phyloP scores from a whole-genome alignment of 768 basidiomycete species.

The Hypholoma sublateritium region DNA sequence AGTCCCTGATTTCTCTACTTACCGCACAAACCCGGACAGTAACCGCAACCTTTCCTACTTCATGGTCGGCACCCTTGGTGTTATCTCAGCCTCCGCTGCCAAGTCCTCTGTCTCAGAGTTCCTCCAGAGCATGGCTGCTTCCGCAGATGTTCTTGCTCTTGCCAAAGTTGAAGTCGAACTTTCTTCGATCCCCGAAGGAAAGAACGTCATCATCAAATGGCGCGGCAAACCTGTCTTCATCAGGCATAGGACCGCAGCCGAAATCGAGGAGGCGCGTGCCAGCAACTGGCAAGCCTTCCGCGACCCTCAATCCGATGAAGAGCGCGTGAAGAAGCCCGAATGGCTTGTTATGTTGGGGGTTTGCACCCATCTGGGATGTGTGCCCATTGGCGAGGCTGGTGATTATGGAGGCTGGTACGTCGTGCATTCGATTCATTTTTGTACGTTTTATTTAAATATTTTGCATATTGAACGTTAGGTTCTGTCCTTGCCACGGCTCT shows the following conservation, averaged over 20 bases:
- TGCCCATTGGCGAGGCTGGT: conserved; percentile 96
- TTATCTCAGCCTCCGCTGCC: conserved; percentile 91
- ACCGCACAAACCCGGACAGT: conserved; percentile 64
- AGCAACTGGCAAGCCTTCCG: conserved; percentile 85
- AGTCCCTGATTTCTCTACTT: conserved; percentile 87
- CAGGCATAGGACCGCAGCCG: conserved; percentile 87
- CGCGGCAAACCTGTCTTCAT: conserved; percentile 99
- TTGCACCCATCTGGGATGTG: conserved; percentile 98
- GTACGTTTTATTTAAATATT: neutral
- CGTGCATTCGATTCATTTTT: conserved; percentile 10
- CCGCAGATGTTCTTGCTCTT: conserved; percentile 95
- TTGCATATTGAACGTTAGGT: conserved; percentile 42
- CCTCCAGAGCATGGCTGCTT: conserved; percentile 93
- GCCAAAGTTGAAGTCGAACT: conserved; percentile 98
- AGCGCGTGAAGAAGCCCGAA: conserved; percentile 89
- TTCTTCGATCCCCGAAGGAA: conserved; percentile 88
- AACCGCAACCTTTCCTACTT: conserved; percentile 86
- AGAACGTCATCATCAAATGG: conserved; percentile 98
- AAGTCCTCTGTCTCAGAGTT: conserved; percentile 94
- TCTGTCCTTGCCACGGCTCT: conserved; percentile 99
- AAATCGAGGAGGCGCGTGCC: conserved; percentile 90
- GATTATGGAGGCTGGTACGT: conserved; percentile 96
- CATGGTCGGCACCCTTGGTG: conserved; percentile 89
- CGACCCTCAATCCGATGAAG: conserved; percentile 91
- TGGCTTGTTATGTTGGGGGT: conserved; percentile 94